These are phyloP conservation scores for Candida ovalis DNA, from an alignment of 805 yeast species.

Conservation along the genomic window DNA sequence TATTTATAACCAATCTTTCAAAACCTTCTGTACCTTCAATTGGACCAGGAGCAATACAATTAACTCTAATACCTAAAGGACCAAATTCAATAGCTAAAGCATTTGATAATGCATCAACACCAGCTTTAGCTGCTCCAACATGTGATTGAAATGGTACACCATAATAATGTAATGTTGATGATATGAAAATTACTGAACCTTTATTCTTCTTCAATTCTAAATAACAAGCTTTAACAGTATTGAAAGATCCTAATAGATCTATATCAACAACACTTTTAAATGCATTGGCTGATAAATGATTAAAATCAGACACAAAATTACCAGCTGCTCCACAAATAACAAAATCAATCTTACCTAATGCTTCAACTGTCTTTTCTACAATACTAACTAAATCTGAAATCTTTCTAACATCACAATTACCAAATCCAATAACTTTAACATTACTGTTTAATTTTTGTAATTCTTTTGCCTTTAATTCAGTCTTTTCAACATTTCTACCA, in stretches of 20 bases:
- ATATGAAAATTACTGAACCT: slow-evolving; percentile 74
- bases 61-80: slow-evolving; percentile 79
- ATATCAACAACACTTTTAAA: slow-evolving; percentile 84
- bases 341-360: slow-evolving; percentile 76
- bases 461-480: slow-evolving; percentile 65
- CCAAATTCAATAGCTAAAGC: slow-evolving; percentile 89
- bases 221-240: slow-evolving; percentile 81
- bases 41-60: slow-evolving; percentile 90
- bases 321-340: slow-evolving; percentile 98
- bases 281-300: slow-evolving; percentile 76
- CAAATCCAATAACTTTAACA: slow-evolving; percentile 65
- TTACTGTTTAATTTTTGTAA: slow-evolving; percentile 54
- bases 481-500: slow-evolving; percentile 70
- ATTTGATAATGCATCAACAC: slow-evolving; percentile 81
- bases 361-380: slow-evolving; percentile 57
- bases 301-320: slow-evolving; percentile 78
- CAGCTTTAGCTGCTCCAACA: slow-evolving; percentile 95
- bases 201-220: slow-evolving; percentile 58
- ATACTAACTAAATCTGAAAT: slow-evolving; percentile 57
- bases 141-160: slow-evolving; percentile 89
- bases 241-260: slow-evolving; percentile 84
- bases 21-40: slow-evolving; percentile 86
- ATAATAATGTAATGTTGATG: slow-evolving; percentile 85
- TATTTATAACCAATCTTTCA: slow-evolving; percentile 52
- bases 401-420: slow-evolving; percentile 75